phyloP scores from a whole-genome alignment of 2,329 filamentous ascomycete genomes.

The Fusarium sp. region DNA sequence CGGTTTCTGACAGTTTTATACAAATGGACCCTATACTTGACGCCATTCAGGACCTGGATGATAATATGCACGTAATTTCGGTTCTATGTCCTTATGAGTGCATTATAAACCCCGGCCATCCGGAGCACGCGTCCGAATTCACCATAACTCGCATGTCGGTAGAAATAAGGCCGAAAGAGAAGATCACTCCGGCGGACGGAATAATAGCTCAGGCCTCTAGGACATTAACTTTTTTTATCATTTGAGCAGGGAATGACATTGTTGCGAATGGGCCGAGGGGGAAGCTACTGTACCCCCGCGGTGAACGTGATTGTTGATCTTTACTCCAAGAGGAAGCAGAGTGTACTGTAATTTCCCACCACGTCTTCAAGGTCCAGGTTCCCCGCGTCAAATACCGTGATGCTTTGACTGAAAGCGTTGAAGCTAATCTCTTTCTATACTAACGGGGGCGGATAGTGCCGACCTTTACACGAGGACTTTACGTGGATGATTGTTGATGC shows the following conservation, averaged over 20 bases:
- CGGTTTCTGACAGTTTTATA: slow-evolving; percentile 6
- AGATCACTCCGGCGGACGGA: not conserved
- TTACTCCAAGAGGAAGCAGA: not conserved
- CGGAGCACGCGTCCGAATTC: slow-evolving; percentile 7
- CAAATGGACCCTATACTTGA: slow-evolving; percentile 5
- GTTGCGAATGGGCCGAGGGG: not conserved
- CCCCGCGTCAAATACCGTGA: not conserved
- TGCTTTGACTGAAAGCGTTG: slow-evolving; percentile 1
- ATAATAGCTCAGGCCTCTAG: not conserved
- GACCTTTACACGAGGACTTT: not conserved
- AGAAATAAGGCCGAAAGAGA: slow-evolving; percentile 4
- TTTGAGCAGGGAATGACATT: not conserved
- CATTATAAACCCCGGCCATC: not conserved
- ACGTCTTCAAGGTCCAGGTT: not conserved
- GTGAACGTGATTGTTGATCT: not conserved
- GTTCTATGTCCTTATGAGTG: slow-evolving; percentile 24
- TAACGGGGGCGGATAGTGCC: not conserved
- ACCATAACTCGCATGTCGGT: slow-evolving; percentile 22
- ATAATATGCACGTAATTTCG: slow-evolving; percentile 34
- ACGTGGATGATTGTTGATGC: not conserved
- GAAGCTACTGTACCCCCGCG: too few species aligned
- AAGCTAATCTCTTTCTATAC: not conserved
- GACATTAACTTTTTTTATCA: not conserved
- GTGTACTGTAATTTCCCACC: slow-evolving; percentile 16
- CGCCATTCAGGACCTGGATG: slow-evolving; percentile 29